Evolutionary conservation across 1,284 basidiomycete species (phyloP), one percentile per base, ranked within the genome.

Genomic region (Filobasidium uniguttulatum): DNA sequence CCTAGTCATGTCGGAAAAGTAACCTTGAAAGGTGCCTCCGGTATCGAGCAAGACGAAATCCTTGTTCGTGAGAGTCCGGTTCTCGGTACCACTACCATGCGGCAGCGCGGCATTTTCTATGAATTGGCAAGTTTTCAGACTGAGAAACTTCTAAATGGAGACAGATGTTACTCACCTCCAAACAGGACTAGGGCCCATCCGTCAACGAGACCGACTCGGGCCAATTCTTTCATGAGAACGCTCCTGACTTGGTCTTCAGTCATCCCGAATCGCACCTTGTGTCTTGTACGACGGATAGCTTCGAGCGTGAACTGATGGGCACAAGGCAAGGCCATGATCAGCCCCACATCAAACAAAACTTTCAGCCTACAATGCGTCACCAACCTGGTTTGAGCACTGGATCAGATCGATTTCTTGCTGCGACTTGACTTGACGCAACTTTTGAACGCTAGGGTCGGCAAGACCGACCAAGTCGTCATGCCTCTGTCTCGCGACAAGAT

Each of bases 11-110:
- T 88, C 85, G 55, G 81, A 81, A 44, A 74, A 64, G 59, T 89
- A 88, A 2, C 81, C 83, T 58, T 83, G 77, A 46, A 87, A 72
- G 7, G 72, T 69, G 1, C 78, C 83, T 5, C 78, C 82, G 47
- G 78, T 77, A 62, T 90, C 86, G 51, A 89, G 81, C n/a, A 90
- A 73, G 12, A 80, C 75, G 53, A 85, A 76, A 56, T 90, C 85
- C 9, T 73, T 61, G 44, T 66, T 60, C 1, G 67, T 67, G 3
- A 88, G 72, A 2, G 60, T 60, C 22, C 79, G 75, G n/a, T n/a
- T n/a, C 59, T 87, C 81, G 0, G 78, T 80, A 1, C 84, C 84
- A 23, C 75, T 73, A 2, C 85, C 87, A 62, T 90, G 86, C 2
- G 85, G 86, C 17, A 87, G 75, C 0, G 85, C 85, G 1, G 85